phyloP scores from a whole-genome alignment of 106 monocot genomes.

The Xerophyta viscosa region DNA sequence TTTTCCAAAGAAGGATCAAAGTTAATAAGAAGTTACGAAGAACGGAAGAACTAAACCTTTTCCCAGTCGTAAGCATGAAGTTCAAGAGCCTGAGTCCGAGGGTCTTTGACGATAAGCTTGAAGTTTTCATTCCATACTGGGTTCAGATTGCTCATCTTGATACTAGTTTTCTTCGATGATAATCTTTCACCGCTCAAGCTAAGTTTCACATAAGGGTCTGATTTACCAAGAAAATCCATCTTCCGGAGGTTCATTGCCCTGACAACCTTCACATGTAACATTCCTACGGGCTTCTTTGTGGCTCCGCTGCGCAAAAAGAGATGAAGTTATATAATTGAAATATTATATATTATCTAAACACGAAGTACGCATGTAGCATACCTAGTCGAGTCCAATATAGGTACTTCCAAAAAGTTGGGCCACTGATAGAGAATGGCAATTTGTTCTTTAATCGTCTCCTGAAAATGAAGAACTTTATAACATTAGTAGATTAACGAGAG shows the following conservation, averaged over 20 bases:
- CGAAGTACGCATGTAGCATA: constrained; percentile 25
- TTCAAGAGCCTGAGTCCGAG: constrained; percentile 75
- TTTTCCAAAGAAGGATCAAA: too few species aligned
- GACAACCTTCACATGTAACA: constrained; percentile 75
- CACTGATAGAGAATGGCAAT: constrained; percentile 67
- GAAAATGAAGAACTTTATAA: constrained; percentile 1
- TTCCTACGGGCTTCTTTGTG: constrained; percentile 78
- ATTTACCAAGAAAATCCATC: constrained; percentile 93
- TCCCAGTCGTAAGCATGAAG: constrained; percentile 88
- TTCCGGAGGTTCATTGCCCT: constrained; percentile 75
- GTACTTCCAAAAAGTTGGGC: constrained; percentile 52
- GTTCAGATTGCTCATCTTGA: constrained; percentile 85
- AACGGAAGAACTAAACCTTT: constrained; percentile 74
- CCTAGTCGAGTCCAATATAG: constrained; percentile 56
- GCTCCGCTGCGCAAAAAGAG: constrained; percentile 45
- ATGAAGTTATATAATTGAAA: too few species aligned
- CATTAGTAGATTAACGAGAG: too few species aligned
- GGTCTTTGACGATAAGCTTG: constrained; percentile 83
- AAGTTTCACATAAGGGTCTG: constrained; percentile 85
- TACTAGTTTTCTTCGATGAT: constrained; percentile 71
- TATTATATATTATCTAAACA: too few species aligned
- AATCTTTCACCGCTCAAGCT: constrained; percentile 76
- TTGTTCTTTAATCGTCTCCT: constrained; percentile 45
- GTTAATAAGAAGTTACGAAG: too few species aligned
- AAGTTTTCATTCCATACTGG: constrained; percentile 94